phyloP scores from a whole-genome alignment of 805 yeast species.

The Nakazawaea peltata region DNA sequence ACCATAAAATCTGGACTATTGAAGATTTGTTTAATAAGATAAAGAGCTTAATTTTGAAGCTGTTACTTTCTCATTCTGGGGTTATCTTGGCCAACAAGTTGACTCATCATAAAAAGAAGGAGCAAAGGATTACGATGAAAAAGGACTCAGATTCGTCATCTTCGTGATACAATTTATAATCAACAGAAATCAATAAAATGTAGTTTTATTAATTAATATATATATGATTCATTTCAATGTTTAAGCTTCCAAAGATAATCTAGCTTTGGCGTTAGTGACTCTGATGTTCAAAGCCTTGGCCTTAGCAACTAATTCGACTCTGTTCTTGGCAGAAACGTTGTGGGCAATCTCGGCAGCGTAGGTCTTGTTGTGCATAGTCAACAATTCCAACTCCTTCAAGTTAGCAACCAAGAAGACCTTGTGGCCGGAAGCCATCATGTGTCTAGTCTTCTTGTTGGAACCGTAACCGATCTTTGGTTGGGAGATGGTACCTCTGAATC shows the following conservation, averaged over 20 bases:
- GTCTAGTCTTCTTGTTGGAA: slow-evolving; percentile 98
- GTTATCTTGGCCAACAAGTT: slow-evolving; percentile 73
- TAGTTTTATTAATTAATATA: too few relatives aligned
- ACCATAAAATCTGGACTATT: slow-evolving; percentile 63
- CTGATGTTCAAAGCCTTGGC: slow-evolving; percentile 98
- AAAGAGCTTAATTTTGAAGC: slow-evolving; percentile 53
- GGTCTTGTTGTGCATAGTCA: slow-evolving; percentile 94
- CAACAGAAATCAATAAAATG: too few relatives aligned
- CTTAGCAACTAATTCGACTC: slow-evolving; percentile 91
- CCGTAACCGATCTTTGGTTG: slow-evolving; percentile 99
- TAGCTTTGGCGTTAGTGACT: slow-evolving; percentile 99
- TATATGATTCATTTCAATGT: too few relatives aligned
- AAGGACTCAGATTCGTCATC: slow-evolving; percentile 7
- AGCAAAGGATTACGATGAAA: slow-evolving; percentile 15
- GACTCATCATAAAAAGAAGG: slow-evolving; percentile 32
- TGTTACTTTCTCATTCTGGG: slow-evolving; percentile 61
- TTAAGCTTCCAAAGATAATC: slow-evolving; percentile 97
- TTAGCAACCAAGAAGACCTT: slow-evolving; percentile 92
- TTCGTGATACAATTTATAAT: not conserved
- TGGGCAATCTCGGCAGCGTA: slow-evolving; percentile 99
- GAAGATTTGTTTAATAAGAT: slow-evolving; percentile 57
- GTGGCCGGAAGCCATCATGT: slow-evolving; percentile 96
- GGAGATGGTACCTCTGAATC: slow-evolving; percentile 98
- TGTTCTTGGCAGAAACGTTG: slow-evolving; percentile 97
- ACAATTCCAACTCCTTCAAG: slow-evolving; percentile 87